phyloP scores from a whole-genome alignment of 495 filamentous ascomycete species.

The Xylaria longipes region DNA sequence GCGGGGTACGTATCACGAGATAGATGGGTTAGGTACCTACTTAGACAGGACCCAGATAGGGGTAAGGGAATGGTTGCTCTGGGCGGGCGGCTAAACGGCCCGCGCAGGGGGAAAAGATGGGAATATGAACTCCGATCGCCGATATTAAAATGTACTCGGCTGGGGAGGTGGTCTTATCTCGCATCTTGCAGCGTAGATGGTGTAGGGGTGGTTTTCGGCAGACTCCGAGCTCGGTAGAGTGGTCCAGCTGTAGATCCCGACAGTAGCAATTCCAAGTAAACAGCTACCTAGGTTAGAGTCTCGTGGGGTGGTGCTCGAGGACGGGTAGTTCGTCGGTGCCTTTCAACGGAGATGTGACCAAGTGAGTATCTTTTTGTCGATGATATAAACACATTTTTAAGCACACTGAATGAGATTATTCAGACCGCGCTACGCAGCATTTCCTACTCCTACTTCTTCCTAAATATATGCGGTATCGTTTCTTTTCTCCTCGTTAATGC shows the following conservation, averaged over 20 bases:
- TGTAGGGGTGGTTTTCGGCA: neutral
- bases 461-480: conserved; percentile 5
- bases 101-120: neutral
- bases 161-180: neutral
- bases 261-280: no score
- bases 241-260: no score
- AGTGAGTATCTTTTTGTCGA: neutral
- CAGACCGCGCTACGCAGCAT: no score
- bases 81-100: conserved; percentile 10
- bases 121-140: neutral
- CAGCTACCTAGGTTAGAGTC: no score
- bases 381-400: no score
- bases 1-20: neutral
- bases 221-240: neutral
- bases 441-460: no score
- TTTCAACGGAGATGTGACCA: neutral
- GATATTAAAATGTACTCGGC: neutral
- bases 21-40: neutral
- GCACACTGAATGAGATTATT: no score
- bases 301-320: no score
- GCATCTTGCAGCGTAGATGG: neutral
- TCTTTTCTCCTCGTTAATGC: neutral
- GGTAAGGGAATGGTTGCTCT: neutral
- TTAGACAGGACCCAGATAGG: neutral
- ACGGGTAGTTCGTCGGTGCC: neutral